These are phyloP conservation scores for Begonia masoniana DNA, from an alignment of 306 rosid genomes.

Conservation along the genomic window DNA sequence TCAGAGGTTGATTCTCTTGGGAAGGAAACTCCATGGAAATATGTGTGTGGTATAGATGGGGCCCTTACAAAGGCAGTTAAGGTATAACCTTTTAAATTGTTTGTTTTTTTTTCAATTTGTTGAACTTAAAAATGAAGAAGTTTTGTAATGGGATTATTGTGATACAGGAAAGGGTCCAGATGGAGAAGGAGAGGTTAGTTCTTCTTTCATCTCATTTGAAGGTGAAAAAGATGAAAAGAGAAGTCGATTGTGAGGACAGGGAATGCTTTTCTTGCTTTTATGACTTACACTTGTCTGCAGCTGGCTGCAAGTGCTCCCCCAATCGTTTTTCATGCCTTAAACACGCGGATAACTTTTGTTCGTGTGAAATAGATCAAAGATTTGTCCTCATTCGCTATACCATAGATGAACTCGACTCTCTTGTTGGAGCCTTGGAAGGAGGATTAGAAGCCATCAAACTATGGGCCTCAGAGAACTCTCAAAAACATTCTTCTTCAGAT, in stretches of 20 bases:
- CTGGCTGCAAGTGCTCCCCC: conserved; percentile 70
- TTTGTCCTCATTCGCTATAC: conserved; percentile 50
- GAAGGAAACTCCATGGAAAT: conserved; percentile 44
- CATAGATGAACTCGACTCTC: conserved; percentile 34
- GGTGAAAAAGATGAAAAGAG: conserved; percentile 54
- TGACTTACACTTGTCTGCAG: conserved; percentile 73
- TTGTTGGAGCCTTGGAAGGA: conserved; percentile 68
- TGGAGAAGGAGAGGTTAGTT: conserved; percentile 67
- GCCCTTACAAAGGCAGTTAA: conserved; percentile 55
- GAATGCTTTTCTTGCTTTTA: conserved; percentile 84
- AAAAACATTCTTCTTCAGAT: conserved; percentile 21
- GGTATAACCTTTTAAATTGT: conserved; percentile 25
- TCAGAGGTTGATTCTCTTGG: conserved; percentile 31
- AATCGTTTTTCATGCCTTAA: conserved; percentile 64
- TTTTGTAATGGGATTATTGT: conserved; percentile 4
- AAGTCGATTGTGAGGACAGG: conserved; percentile 62
- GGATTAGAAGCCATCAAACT: conserved; percentile 22
- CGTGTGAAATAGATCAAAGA: conserved; percentile 39
- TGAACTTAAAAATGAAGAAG: not conserved
- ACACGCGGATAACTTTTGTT: conserved; percentile 53
- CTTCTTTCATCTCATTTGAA: conserved; percentile 46
- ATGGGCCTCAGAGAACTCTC: conserved; percentile 27
- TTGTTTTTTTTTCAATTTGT: conserved; percentile 2
- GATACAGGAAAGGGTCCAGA: conserved; percentile 47
- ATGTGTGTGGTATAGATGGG: conserved; percentile 74